Evolutionary conservation across 2,329 filamentous ascomycete species (phyloP).

Genomic region (Incumbomyces lentus): DNA sequence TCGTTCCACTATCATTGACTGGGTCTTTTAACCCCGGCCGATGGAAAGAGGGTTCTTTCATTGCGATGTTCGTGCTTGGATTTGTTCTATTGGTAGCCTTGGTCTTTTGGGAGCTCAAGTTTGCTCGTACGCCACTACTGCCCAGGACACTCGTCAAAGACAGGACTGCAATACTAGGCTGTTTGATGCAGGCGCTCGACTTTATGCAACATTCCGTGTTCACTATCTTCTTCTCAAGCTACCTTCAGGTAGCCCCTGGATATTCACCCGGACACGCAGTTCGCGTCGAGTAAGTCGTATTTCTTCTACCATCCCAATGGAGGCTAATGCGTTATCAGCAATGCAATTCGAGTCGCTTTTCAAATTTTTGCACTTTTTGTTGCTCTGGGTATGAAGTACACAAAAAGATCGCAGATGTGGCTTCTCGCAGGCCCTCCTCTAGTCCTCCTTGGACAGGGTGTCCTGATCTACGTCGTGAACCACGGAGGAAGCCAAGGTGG

Average conservation of each 20-base stretch:
- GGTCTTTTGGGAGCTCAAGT: slow-evolving; percentile 42
- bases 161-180: slow-evolving; percentile 31
- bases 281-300: slow-evolving; percentile 21
- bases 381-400: slow-evolving; percentile 26
- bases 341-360: slow-evolving; percentile 26
- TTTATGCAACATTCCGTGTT: slow-evolving; percentile 26
- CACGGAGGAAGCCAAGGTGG: neutral
- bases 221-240: slow-evolving; percentile 33
- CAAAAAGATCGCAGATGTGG: slow-evolving; percentile 28
- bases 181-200: slow-evolving; percentile 29
- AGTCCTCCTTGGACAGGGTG: slow-evolving; percentile 28
- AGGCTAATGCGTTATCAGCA: slow-evolving; percentile 18
- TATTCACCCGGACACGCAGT: slow-evolving; percentile 23
- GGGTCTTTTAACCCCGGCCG: slow-evolving; percentile 29
- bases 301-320: neutral
- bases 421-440: slow-evolving; percentile 25
- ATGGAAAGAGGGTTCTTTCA: slow-evolving; percentile 42
- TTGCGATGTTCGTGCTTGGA: slow-evolving; percentile 42
- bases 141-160: slow-evolving; percentile 30
- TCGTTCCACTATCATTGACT: slow-evolving; percentile 49
- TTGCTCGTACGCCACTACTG: slow-evolving; percentile 26
- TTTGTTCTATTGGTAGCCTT: slow-evolving; percentile 40
- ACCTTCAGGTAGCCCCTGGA: slow-evolving; percentile 30
- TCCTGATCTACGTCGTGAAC: slow-evolving; percentile 21
- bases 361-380: slow-evolving; percentile 27